Base-by-base conservation (phyloP, 2,329 filamentous ascomycete genomes). In the Pestalotiopsis sp. region DNA sequence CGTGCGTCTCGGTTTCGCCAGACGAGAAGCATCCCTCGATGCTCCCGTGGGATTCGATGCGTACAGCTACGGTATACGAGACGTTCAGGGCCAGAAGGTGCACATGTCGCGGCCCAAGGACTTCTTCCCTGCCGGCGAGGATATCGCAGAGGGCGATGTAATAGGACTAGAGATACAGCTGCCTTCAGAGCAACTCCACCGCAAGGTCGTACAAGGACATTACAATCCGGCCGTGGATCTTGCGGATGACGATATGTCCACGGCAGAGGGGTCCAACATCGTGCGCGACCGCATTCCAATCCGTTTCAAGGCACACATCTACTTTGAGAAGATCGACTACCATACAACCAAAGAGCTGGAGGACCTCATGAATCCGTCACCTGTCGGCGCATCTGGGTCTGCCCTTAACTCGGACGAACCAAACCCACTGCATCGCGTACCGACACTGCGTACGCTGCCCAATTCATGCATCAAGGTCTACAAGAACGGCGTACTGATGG, bases 241-340 rank as follows among this genome's bases (percentile, higher is more conserved):
- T 1, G 81, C 85, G 55, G 87, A 90, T 71, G 88, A 90, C 58
- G 84, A 87, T 4, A 79, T 83, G 20, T 77, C 83, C 2, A 84
- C 86, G 0, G 84, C 86, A n/a, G 85, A 88, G 69, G 87, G 87
- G 0, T 82, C 89, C 17, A 96, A 98, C 78, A 92, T 98, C 70
- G 93, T 99, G 68, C 93, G 97, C 70, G 97, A 99, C 79, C 92
- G 96, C 62, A 94, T 98, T 58, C 94, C 96, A 1, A 97, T 98
- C 72, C 90, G 94, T 10, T 97, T 97, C 83, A 98, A 97, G 79
- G 90, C 92, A 56, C 94, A 97, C 78, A 92, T 94, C 65, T 97
- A 97, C 81, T 98, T 97, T 79, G 95, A 98, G 80, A 92, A 93
- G 76, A 92, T 94, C 71, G 94, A 97, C 76, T 97, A 97, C 78